phyloP scores from a whole-genome alignment of 208 protist species.

The Angomonas deanei region DNA sequence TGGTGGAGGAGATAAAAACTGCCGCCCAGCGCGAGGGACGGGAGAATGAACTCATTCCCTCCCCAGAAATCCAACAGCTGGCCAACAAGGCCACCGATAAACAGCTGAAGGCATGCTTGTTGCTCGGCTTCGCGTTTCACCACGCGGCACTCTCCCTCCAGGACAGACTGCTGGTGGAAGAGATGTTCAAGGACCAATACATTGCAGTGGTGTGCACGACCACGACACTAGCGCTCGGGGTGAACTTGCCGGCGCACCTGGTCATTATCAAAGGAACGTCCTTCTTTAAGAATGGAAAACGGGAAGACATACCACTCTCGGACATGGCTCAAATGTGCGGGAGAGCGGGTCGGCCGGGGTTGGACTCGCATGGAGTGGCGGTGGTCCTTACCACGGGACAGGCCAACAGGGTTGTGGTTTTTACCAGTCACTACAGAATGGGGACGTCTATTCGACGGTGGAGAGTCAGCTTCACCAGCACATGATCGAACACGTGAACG shows the following conservation, averaged over 20 bases:
- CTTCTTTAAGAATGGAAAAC: conserved; percentile 94
- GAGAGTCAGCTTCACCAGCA: conserved; percentile 78
- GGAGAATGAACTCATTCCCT: conserved; percentile 24
- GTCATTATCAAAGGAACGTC: conserved; percentile 98
- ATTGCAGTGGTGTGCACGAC: conserved; percentile 89
- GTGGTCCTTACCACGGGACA: conserved; percentile 89
- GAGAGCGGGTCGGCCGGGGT: conserved; percentile 81
- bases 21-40: conserved; percentile 27
- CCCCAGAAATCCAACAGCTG: conserved; percentile 23
- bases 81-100: conserved; percentile 52
- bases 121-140: conserved; percentile 82
- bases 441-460: conserved; percentile 42
- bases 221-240: conserved; percentile 89
- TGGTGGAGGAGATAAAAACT: conserved; percentile 50
- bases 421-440: conserved; percentile 57
- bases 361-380: conserved; percentile 80
- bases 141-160: conserved; percentile 72
- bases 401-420: conserved; percentile 29
- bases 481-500: conserved; percentile 93
- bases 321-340: conserved; percentile 99
- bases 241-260: conserved; percentile 91
- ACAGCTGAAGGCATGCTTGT: conserved; percentile 51
- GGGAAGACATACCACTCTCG: conserved; percentile 92
- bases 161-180: conserved; percentile 80
- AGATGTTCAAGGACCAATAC: conserved; percentile 78